These are phyloP conservation scores for Claviceps sp. DNA, from an alignment of 2,329 filamentous ascomycete species.

Conservation along the genomic window DNA sequence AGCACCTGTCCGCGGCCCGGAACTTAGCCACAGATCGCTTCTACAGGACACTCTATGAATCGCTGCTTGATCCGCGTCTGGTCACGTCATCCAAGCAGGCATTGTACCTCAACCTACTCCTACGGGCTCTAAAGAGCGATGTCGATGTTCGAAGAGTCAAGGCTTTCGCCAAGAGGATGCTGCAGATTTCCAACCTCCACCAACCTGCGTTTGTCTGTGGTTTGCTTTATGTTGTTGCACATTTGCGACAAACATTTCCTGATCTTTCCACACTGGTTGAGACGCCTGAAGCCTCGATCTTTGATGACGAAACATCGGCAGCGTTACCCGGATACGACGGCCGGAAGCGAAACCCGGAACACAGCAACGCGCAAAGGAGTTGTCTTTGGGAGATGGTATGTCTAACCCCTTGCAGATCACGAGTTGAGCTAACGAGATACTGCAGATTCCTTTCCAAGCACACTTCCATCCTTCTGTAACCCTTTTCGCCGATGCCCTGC, in stretches of 20 bases:
- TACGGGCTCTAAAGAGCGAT: conserved; percentile 77
- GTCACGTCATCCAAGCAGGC: conserved; percentile 87
- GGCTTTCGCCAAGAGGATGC: conserved; percentile 85
- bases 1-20: conserved; percentile 73
- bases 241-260: conserved; percentile 68
- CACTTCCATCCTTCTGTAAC: conserved; percentile 93
- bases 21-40: conserved; percentile 78
- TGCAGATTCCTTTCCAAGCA: conserved; percentile 25
- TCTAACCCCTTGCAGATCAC: conserved; percentile 4
- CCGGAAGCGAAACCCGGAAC: conserved; percentile 79
- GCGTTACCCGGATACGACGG: conserved; percentile 55
- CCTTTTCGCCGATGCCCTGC: conserved; percentile 62
- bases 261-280: conserved; percentile 66
- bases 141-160: conserved; percentile 85
- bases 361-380: conserved; percentile 83
- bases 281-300: conserved; percentile 57
- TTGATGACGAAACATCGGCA: conserved; percentile 49
- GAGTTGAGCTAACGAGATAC: background rate
- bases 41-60: conserved; percentile 92
- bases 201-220: conserved; percentile 88
- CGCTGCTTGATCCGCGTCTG: conserved; percentile 77
- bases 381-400: conserved; percentile 84
- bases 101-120: conserved; percentile 84
- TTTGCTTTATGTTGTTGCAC: conserved; percentile 76
- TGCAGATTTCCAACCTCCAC: conserved; percentile 78